Percentiles rank a stretch among this genome's conserved stretches.
phyloP scores from a whole-genome alignment of 1,139 yeast genomes.

The Geotrichum bryndzae region DNA sequence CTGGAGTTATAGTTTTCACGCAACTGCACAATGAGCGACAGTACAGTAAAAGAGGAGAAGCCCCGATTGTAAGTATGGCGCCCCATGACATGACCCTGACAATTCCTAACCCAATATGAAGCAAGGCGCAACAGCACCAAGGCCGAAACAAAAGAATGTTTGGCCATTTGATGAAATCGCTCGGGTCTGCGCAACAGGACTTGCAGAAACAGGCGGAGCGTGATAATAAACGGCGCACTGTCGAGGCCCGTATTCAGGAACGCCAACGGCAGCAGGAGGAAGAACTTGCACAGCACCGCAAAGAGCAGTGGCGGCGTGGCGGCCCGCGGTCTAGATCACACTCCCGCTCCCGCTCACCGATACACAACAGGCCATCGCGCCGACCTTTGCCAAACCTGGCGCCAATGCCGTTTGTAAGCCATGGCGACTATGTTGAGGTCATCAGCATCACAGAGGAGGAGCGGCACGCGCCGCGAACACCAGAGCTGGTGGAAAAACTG shows the following conservation, averaged over 20 bases:
- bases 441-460: not conserved
- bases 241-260: constrained; percentile 13
- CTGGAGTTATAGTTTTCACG: not conserved
- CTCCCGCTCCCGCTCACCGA: constrained; percentile 4
- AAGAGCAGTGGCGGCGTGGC: not conserved
- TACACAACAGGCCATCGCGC: not conserved
- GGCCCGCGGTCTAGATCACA: not conserved
- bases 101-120: not conserved
- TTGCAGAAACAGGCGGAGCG: not conserved
- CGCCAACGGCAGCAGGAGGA: constrained; percentile 3
- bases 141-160: constrained; percentile 15
- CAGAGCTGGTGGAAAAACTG: not conserved
- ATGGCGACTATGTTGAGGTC: not conserved
- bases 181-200: constrained; percentile 3
- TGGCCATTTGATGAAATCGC: constrained; percentile 14
- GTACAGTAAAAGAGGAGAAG: not conserved
- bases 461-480: not conserved
- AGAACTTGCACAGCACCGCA: not conserved
- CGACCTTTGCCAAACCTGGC: not conserved
- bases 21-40: not conserved
- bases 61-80: not conserved
- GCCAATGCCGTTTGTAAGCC: not conserved
- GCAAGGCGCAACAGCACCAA: not conserved
- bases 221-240: constrained; percentile 11
- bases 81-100: not conserved